Conservation (phyloP, 768 basidiomycete genomes). For the Leccinum imitatum region DNA sequence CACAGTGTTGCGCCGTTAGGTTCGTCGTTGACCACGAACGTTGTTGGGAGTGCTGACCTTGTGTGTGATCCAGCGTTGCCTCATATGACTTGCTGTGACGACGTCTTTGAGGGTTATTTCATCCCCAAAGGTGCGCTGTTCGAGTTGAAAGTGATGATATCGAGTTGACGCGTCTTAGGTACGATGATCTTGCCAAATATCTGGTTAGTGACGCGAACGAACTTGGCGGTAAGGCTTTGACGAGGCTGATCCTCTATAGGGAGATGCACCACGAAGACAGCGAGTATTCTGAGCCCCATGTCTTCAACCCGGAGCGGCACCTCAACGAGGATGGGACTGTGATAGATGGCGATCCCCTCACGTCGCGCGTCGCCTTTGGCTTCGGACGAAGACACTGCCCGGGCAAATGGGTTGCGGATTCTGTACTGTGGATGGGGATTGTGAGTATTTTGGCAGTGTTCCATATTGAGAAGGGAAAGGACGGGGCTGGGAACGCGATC, state of each 20-base stretch:
- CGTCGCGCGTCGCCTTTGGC: slow-evolving; percentile 29
- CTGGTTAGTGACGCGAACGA: slow-evolving; percentile 21
- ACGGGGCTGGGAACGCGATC: slow-evolving; percentile 22
- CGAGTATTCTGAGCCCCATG: slow-evolving; percentile 26
- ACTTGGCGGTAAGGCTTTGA: background rate
- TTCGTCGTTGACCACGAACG: slow-evolving; percentile 4
- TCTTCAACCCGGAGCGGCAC: slow-evolving; percentile 29
- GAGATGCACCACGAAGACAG: slow-evolving; percentile 33
- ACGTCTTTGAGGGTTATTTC: slow-evolving; percentile 43
- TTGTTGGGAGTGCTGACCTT: slow-evolving; percentile 8
- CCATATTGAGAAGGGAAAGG: slow-evolving; percentile 23
- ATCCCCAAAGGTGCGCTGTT: slow-evolving; percentile 36
- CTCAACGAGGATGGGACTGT: slow-evolving; percentile 25
- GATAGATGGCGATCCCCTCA: slow-evolving; percentile 25
- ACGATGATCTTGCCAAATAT: slow-evolving; percentile 30
- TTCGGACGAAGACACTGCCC: slow-evolving; percentile 34
- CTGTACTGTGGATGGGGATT: slow-evolving; percentile 32
- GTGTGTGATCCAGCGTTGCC: slow-evolving; percentile 22
- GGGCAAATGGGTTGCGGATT: slow-evolving; percentile 33
- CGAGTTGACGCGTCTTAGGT: slow-evolving; percentile 16
- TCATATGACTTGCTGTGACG: slow-evolving; percentile 36
- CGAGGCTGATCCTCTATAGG: slow-evolving; percentile 10
- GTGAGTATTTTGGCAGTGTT: slow-evolving; percentile 30
- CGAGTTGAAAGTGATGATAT: background rate
- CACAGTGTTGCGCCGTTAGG: slow-evolving; percentile 31